Evolutionary conservation across 2,329 filamentous ascomycete genomes (phyloP).

Genomic region (Nemania serpens): DNA sequence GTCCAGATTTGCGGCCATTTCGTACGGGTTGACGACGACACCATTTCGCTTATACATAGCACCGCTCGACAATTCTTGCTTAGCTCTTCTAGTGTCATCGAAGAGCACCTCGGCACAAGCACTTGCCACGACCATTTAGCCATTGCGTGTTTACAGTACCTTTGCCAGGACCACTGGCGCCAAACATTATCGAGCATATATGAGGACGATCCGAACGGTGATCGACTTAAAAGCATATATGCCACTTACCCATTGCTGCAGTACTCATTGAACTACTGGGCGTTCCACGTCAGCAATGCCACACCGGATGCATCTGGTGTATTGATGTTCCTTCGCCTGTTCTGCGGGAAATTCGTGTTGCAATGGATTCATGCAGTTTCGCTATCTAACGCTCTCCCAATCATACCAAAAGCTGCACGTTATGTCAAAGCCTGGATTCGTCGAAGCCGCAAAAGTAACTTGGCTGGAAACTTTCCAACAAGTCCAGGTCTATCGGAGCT

Average conservation of each 20-base stretch:
- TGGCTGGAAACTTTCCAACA: background rate
- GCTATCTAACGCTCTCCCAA: background rate
- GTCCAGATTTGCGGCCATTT: background rate
- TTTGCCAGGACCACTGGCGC: background rate
- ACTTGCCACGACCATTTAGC: background rate
- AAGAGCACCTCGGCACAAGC: background rate
- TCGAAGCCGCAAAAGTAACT: background rate
- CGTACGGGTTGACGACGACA: background rate
- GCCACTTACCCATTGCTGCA: background rate
- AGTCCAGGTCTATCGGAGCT: background rate
- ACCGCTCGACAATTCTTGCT: constrained; percentile 6
- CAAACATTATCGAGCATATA: background rate
- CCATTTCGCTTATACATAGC: background rate
- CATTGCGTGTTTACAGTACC: background rate
- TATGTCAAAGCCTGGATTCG: background rate
- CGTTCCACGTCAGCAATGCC: background rate
- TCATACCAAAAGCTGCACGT: background rate
- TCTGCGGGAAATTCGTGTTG: background rate
- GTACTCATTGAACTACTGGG: background rate
- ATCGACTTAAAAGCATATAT: background rate
- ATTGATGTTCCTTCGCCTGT: background rate
- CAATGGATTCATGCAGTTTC: background rate
- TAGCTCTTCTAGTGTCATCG: background rate
- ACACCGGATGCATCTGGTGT: background rate
- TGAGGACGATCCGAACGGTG: background rate